Conservation (phyloP, 768 basidiomycete genomes). For the Mycena pura region DNA sequence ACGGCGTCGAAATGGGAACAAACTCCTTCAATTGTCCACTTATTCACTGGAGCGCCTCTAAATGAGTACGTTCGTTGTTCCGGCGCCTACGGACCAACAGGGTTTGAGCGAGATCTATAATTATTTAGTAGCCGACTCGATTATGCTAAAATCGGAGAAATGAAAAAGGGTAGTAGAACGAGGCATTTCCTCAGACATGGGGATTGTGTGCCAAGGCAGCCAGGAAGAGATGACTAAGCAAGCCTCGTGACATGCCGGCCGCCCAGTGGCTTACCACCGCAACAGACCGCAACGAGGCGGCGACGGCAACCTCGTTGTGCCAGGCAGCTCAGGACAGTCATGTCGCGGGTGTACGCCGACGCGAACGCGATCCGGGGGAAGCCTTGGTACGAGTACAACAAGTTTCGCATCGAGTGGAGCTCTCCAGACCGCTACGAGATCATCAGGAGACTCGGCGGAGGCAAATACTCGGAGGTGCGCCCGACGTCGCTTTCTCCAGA, state of each 20-base stretch:
- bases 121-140: too few relatives aligned
- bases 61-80: too few relatives aligned
- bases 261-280: background rate
- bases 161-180: too few relatives aligned
- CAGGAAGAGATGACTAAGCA: too few relatives aligned
- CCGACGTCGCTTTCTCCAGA: background rate
- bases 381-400: slow-evolving; percentile 58
- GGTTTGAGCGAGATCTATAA: too few relatives aligned
- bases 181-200: too few relatives aligned
- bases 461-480: slow-evolving; percentile 69
- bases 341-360: slow-evolving; percentile 62
- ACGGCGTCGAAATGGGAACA: too few relatives aligned
- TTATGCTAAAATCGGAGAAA: too few relatives aligned
- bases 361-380: slow-evolving; percentile 64
- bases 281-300: slow-evolving; percentile 18
- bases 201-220: too few relatives aligned
- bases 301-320: slow-evolving; percentile 13
- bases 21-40: too few relatives aligned
- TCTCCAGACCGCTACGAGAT: slow-evolving; percentile 71
- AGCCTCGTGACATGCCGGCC: background rate
- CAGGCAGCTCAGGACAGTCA: slow-evolving; percentile 25
- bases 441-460: slow-evolving; percentile 66
- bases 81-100: too few relatives aligned
- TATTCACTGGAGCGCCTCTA: too few relatives aligned
- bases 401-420: slow-evolving; percentile 69